Evolutionary conservation across 805 yeast genomes (phyloP).

Genomic region (Clavispora phyllophila): DNA sequence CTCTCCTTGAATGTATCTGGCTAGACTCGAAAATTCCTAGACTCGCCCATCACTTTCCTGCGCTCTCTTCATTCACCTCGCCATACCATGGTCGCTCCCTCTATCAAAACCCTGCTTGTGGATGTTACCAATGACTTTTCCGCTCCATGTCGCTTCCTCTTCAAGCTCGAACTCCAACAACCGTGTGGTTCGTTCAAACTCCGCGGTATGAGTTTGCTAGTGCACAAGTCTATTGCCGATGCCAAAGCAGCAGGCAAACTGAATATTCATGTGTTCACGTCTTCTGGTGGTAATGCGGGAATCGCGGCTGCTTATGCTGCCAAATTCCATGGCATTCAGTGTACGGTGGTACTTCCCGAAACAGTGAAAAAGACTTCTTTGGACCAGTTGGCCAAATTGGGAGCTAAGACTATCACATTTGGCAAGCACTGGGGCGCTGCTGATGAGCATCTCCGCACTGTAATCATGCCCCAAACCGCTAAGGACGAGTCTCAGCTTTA

Average conservation of each 20-base stretch:
- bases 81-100: slow-evolving; percentile 1
- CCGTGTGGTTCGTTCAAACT: slow-evolving; percentile 13
- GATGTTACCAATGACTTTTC: background rate
- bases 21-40: no score
- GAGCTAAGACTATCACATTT: slow-evolving; percentile 20
- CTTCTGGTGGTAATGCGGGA: slow-evolving; percentile 36
- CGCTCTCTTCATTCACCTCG: no score
- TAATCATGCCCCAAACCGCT: slow-evolving; percentile 12
- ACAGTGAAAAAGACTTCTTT: slow-evolving; percentile 15
- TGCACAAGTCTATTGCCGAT: background rate
- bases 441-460: slow-evolving; percentile 18
- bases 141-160: slow-evolving; percentile 5
- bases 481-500: slow-evolving; percentile 17
- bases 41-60: no score
- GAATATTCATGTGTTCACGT: slow-evolving; percentile 20
- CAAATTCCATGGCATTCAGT: slow-evolving; percentile 15
- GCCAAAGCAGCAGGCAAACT: slow-evolving; percentile 6
- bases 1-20: no score
- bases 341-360: slow-evolving; percentile 29
- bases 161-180: slow-evolving; percentile 11
- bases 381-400: slow-evolving; percentile 15
- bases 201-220: slow-evolving; percentile 10
- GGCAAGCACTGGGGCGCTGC: slow-evolving; percentile 33
- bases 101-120: background rate
- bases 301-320: slow-evolving; percentile 29